Evolutionary conservation across 2,329 filamentous ascomycete species (phyloP), one percentile per base, ranked within the genome.

Genomic region (Alternaria brassicae): DNA sequence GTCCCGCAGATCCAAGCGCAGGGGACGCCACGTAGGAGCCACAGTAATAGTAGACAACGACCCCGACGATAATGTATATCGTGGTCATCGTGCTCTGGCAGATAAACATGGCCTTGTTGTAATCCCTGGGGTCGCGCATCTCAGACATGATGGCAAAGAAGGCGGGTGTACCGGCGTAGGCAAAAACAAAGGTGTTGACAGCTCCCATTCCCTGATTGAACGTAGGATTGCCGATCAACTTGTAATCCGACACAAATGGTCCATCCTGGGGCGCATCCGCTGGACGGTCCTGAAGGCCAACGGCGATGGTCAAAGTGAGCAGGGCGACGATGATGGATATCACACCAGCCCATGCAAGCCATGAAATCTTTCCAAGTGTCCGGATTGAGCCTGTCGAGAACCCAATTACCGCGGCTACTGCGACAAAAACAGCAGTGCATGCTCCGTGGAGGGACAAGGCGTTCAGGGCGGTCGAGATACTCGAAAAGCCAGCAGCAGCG

Each of bases 21-120:
- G 89, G 89, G 2, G 85, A 87, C 2, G 82, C 80, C 4, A 91
- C 88, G 19, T 81, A 76, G 0, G 79, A 77, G 1, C 89, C 89
- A 10, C 84, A 85, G 66, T 83, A 91, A 52, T 84, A 79, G 77
- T 91, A 91, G 65, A 90, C 86, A 30, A 91, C 83, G 7, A 86
- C 82, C 5, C 88, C 88, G 2, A 87, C 86, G 21, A 90, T 67
- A n/a, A 89, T 79, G 74, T 91, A 91, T n/a, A 90, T 79, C 15
- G 76, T 73, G 1, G 77, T 74, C 2, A 85, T 87, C 58, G 88
- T 85, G 56, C 81, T 77, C 25, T 82, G 77, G 70, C 88, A 86
- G 3, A 89, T 82, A 70, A 82, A 81, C 61, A 91, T 82, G 8
- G 87, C 84, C 70, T 87, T 86, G 50, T 82, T 81, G 72, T 84